Evolutionary conservation across 257 asterid genomes (phyloP), one percentile per base, ranked within the genome.

Genomic region (Cynanchum wilfordii): DNA sequence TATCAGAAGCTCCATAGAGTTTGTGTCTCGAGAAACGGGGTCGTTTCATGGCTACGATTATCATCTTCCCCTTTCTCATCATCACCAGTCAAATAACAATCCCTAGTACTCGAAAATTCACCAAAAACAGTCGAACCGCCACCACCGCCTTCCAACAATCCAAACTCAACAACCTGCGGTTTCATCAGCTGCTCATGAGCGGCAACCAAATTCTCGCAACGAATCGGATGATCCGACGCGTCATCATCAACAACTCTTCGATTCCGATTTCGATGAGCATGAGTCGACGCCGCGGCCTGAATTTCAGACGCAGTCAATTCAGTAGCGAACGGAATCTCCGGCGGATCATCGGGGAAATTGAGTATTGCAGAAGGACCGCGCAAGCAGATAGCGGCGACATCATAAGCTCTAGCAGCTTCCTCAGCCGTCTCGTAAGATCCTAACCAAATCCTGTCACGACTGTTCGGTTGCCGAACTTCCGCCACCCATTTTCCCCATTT

Each of bases 401-500:
- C 97, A 38, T 87, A 89, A 2, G 97, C 97, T 65, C 91, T 45
- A 9, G 88, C 96, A 6, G 96, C 97, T 77, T 88, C 89, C 81
- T 87, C 91, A 29, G 91, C 83, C n/a, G 91, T 88, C 44, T 86
- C 84, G 73, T 90, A 90, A 7, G 97, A 90, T 1, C 97, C 97
- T 3, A 88, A 52, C 97, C 96, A 89, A 29, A 90, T 89, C 59
- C 97, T 77, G 38, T 83, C 86, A 3, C 93, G 86, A 83, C 93
- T 88, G 73, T 89, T 86, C 13, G 90, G 96, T 77, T 86, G 97
- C 49, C 93, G 83, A 22, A 90, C 90, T 82, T 90, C 97, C 7
- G 93, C 95, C 30, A 89, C 96, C 90, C 95, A 90, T 58, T 86
- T 90, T 5, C 96, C 97, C 97, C 97, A 90, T 63, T 90, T 89